phyloP scores from a whole-genome alignment of 768 basidiomycete species.

The Kwoniella newhampshirensis region DNA sequence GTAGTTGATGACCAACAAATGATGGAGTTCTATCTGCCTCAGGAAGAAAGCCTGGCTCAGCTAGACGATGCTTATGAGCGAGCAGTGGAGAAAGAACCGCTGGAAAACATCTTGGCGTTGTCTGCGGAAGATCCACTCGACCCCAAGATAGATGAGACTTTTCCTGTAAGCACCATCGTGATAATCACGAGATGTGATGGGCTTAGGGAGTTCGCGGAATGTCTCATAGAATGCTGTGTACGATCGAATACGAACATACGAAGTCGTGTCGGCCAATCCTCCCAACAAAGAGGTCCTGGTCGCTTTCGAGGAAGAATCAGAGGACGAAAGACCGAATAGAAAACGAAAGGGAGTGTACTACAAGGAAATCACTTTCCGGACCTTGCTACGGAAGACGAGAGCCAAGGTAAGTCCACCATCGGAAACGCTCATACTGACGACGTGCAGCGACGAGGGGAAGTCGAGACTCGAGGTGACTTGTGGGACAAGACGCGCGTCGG shows the following conservation, averaged over 20 bases:
- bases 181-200: too few species aligned
- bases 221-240: slow-evolving; percentile 37
- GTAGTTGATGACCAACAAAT: slow-evolving; percentile 33
- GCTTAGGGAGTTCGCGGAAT: too few species aligned
- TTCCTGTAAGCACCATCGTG: slow-evolving; percentile 33
- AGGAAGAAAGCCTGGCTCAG: slow-evolving; percentile 31
- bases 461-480: slow-evolving; percentile 14
- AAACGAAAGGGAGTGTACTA: slow-evolving; percentile 33
- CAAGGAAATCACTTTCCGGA: slow-evolving; percentile 32
- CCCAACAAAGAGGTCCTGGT: slow-evolving; percentile 39
- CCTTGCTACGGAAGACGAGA: slow-evolving; percentile 33
- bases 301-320: slow-evolving; percentile 32
- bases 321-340: slow-evolving; percentile 11
- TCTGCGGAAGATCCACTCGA: slow-evolving; percentile 27
- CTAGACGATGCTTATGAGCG: slow-evolving; percentile 28
- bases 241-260: slow-evolving; percentile 41
- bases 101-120: slow-evolving; percentile 26
- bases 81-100: slow-evolving; percentile 23
- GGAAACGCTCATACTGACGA: slow-evolving; percentile 1
- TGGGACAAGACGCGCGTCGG: slow-evolving; percentile 37
- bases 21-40: slow-evolving; percentile 42
- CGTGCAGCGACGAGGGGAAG: slow-evolving; percentile 21
- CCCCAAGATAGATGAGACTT: slow-evolving; percentile 17
- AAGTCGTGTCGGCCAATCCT: slow-evolving; percentile 31
- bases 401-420: slow-evolving; percentile 25